A percentile compares a stretch with the other conserved stretches of the same genome.
Evolutionary conservation across 1,284 basidiomycete species (phyloP).

Genomic region (Bothia castanella): DNA sequence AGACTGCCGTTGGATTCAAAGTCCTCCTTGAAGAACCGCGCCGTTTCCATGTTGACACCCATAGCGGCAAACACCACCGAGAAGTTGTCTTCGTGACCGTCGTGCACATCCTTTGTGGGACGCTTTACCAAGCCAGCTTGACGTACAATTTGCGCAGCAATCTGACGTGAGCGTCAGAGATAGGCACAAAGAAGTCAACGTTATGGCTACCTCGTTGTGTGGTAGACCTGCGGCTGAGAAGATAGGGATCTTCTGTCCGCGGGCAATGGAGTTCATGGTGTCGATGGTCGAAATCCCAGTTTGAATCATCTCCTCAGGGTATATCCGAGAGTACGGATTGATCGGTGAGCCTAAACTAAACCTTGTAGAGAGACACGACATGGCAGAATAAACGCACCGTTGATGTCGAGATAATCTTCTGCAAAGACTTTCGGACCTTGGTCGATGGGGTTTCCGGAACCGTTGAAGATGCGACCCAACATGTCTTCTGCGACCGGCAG

Average conservation of each 20-base stretch:
- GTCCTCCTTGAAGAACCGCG: constrained; percentile 99
- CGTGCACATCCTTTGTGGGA: constrained; percentile 94
- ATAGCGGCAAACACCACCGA: constrained; percentile 99
- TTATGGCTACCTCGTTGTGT: constrained; percentile 84
- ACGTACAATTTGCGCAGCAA: constrained; percentile 99
- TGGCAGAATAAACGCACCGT: constrained; percentile 60
- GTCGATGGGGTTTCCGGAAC: constrained; percentile 96
- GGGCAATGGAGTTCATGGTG: constrained; percentile 98
- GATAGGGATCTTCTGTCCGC: constrained; percentile 99
- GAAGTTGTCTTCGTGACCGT: constrained; percentile 99
- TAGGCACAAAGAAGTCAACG: constrained; percentile 18
- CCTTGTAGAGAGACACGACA: constrained; percentile 21
- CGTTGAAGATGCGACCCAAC: constrained; percentile 99
- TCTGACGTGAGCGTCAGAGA: constrained; percentile 49
- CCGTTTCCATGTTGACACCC: constrained; percentile 99
- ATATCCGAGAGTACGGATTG: constrained; percentile 98
- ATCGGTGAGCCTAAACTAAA: constrained; percentile 82
- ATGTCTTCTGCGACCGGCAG: constrained; percentile 99
- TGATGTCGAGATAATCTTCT: constrained; percentile 99
- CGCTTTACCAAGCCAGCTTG: constrained; percentile 96
- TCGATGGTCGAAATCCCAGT: constrained; percentile 99
- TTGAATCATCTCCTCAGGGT: constrained; percentile 99
- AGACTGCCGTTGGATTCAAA: constrained; percentile 99
- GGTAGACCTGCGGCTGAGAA: constrained; percentile 99
- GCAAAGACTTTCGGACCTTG: constrained; percentile 99